Percentiles rank a stretch among this genome's conserved stretches.
phyloP scores from a whole-genome alignment of 208 protist species.

The Trypanosoma lewisi region DNA sequence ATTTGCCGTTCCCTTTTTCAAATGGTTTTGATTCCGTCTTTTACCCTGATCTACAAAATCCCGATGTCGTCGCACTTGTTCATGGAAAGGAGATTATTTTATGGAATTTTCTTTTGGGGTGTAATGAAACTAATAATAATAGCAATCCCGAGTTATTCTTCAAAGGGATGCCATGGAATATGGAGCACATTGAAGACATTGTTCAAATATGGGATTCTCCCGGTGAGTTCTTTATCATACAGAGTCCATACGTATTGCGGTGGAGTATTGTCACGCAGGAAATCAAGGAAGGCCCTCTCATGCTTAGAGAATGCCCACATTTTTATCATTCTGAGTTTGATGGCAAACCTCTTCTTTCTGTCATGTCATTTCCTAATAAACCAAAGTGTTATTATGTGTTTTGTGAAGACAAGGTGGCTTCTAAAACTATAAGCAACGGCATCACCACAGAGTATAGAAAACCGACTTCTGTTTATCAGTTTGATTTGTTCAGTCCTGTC shows the following conservation, averaged over 20 bases:
- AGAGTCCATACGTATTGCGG: slow-evolving; percentile 18
- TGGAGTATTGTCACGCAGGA: slow-evolving; percentile 19
- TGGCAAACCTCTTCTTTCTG: slow-evolving; percentile 26
- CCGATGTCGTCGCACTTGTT: slow-evolving; percentile 45
- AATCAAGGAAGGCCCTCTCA: slow-evolving; percentile 23
- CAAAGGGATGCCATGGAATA: slow-evolving; percentile 36
- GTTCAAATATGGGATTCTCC: slow-evolving; percentile 46
- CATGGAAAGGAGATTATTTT: slow-evolving; percentile 39
- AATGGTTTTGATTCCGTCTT: slow-evolving; percentile 62
- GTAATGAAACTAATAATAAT: slow-evolving; percentile 11
- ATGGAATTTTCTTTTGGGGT: slow-evolving; percentile 48
- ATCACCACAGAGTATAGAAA: neutral
- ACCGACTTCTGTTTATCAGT: slow-evolving; percentile 19
- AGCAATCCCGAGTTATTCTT: slow-evolving; percentile 26
- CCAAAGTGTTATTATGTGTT: slow-evolving; percentile 38
- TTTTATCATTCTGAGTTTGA: slow-evolving; percentile 26
- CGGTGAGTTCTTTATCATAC: slow-evolving; percentile 34
- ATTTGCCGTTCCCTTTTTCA: slow-evolving; percentile 57
- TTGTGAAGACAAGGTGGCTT: slow-evolving; percentile 25
- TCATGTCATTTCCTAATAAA: slow-evolving; percentile 23
- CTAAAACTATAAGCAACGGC: slow-evolving; percentile 5
- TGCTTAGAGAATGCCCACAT: slow-evolving; percentile 18
- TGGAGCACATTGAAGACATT: slow-evolving; percentile 33
- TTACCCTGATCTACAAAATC: slow-evolving; percentile 40
- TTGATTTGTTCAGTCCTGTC: slow-evolving; percentile 27